Base-by-base conservation (phyloP, 1,139 yeast genomes). In the Debaryomyces nepalensis region DNA sequence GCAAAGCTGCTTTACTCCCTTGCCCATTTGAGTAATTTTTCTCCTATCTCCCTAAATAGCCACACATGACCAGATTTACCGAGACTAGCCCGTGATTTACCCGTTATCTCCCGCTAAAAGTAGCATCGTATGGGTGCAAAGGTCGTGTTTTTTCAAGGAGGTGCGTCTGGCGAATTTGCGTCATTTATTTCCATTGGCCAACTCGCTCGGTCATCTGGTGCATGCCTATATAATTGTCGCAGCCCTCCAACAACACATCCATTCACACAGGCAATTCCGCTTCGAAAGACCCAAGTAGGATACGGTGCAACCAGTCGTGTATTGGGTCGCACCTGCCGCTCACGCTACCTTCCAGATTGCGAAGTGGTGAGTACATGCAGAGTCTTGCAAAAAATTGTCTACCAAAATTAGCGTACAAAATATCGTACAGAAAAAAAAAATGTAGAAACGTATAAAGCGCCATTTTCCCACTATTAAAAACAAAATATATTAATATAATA, bases 391-490 rank as follows among this genome's bases (percentile, higher is more conserved):
- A 29, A 29, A 16, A n/a, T n/a, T 29, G 21, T 10, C 32, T 29
- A 21, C 21, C 11, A 24, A 4, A 22, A 19, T 16, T 18, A 24
- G 31, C 23, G 37, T 24, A 19, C 23, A 34, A 24, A 34, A 16
- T 16, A 8, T 21, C 22, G 12, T n/a, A n/a, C n/a, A 21, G 19
- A 34, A 34, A 34, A 22, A 21, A 34, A 34, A 34, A 23, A 14
- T 19, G 37, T 30, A 18, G 12, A 31, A 31, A 15, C 15, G 22
- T 34, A 34, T 34, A 34, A 34, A 34, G 37, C 15, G 30, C 23
- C 37, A 34, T 9, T 24, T 34, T 34, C 29, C 37, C 37, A 23
- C 30, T 3, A 15, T 15, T 10, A 7, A 29, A 15, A 29, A 14
- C 12, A 2, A 19, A 10, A 15, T 11, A 18, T 9, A 7, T 4